Evolutionary conservation across 2,329 filamentous ascomycete genomes (phyloP).

Genomic region (Botryotinia calthae): DNA sequence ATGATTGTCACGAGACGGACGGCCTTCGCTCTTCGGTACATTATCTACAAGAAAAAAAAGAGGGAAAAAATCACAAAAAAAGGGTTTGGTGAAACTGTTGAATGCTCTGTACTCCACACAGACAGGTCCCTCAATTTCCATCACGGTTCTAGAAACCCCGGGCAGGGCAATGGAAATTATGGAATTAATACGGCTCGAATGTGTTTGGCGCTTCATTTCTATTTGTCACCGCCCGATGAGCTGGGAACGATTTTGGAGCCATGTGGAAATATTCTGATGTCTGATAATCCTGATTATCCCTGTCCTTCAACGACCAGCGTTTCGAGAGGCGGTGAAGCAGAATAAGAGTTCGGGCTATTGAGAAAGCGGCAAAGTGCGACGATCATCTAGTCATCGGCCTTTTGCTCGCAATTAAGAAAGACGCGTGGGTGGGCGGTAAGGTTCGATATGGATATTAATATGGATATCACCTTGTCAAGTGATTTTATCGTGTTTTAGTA

Average conservation of each 20-base stretch:
- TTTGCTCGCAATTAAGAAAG: not conserved
- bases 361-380: slow-evolving; percentile 1
- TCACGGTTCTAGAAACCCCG: slow-evolving; percentile 25
- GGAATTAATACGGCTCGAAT: slow-evolving; percentile 21
- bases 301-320: slow-evolving; percentile 27
- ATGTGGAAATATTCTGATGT: slow-evolving; percentile 18
- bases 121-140: slow-evolving; percentile 18
- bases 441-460: not conserved
- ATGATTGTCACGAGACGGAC: not conserved
- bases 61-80: too few relatives aligned
- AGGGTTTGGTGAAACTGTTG: not conserved
- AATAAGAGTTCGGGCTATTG: not conserved
- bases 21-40: not conserved
- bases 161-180: slow-evolving; percentile 13
- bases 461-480: slow-evolving; percentile 1
- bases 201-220: slow-evolving; percentile 19
- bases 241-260: slow-evolving; percentile 7
- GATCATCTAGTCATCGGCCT: not conserved
- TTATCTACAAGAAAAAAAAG: not conserved
- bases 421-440: not conserved
- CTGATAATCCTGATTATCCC: slow-evolving; percentile 25
- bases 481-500: not conserved
- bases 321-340: slow-evolving; percentile 21
- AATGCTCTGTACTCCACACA: slow-evolving; percentile 9
- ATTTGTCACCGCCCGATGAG: slow-evolving; percentile 20